Conservation (phyloP, 805 yeast genomes). For the Teunomyces aglyptinius region DNA sequence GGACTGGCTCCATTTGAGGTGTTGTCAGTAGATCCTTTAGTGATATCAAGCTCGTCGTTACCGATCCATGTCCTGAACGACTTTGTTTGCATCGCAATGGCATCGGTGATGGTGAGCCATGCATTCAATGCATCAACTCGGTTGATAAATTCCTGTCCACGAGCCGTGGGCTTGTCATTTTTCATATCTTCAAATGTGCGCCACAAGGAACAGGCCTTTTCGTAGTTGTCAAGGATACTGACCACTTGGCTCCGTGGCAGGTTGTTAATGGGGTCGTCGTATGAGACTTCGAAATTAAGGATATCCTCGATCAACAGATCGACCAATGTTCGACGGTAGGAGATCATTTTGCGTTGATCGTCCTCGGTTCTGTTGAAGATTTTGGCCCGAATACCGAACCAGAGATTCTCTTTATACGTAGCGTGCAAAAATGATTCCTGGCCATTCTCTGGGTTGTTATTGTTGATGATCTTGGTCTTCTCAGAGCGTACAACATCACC, state of each 20-base stretch:
- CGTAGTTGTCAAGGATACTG: constrained; percentile 57
- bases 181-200: constrained; percentile 74
- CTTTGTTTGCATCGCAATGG: constrained; percentile 59
- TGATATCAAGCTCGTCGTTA: constrained; percentile 70
- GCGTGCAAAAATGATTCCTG: constrained; percentile 52
- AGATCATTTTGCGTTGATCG: constrained; percentile 69
- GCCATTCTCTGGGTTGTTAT: constrained; percentile 32
- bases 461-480: constrained; percentile 69
- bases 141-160: constrained; percentile 58
- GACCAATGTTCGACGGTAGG: constrained; percentile 67
- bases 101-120: constrained; percentile 75
- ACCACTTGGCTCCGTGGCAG: constrained; percentile 49
- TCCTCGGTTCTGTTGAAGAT: constrained; percentile 75
- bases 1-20: constrained; percentile 13
- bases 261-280: constrained; percentile 30
- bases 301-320: constrained; percentile 73
- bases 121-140: constrained; percentile 77
- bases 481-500: constrained; percentile 94
- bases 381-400: constrained; percentile 87
- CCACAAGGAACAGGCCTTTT: constrained; percentile 74
- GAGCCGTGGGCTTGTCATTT: constrained; percentile 70
- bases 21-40: constrained; percentile 29
- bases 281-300: constrained; percentile 55
- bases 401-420: constrained; percentile 65
- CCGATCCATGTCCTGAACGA: constrained; percentile 80